phyloP scores from a whole-genome alignment of 2,329 filamentous ascomycete species.

The Colletotrichum limetticola region DNA sequence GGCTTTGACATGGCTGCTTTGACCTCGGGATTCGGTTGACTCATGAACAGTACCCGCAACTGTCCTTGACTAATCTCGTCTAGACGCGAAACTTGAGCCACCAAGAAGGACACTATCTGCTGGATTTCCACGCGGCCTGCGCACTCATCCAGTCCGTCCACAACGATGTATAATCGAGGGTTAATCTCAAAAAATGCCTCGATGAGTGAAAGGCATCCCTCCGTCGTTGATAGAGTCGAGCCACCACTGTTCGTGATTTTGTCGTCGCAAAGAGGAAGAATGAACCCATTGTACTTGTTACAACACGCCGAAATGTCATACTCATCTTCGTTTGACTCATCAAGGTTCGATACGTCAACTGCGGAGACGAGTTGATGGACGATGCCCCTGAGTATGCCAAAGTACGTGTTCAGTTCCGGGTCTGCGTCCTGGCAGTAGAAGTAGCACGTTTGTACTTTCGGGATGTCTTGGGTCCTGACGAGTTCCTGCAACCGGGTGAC shows the following conservation, averaged over 20 bases:
- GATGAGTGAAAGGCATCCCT: conserved; percentile 43
- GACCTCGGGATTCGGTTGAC: conserved; percentile 43
- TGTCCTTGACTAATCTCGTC: conserved; percentile 39
- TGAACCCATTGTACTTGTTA: conserved; percentile 36
- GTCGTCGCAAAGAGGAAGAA: conserved; percentile 44
- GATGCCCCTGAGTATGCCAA: conserved; percentile 45
- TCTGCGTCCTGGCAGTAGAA: conserved; percentile 54
- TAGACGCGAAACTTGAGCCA: conserved; percentile 36
- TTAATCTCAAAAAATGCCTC: conserved; percentile 42
- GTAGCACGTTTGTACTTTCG: conserved; percentile 43
- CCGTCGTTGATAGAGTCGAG: conserved; percentile 39
- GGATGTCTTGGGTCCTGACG: background rate
- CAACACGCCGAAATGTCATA: fast-evolving
- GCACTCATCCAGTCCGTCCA: conserved; percentile 59
- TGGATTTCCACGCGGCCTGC: conserved; percentile 39
- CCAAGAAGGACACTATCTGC: conserved; percentile 42
- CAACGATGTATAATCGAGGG: conserved; percentile 47
- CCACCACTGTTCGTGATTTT: conserved; percentile 41
- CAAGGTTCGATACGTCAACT: background rate
- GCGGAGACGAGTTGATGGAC: conserved; percentile 44
- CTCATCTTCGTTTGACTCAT: background rate
- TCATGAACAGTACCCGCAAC: conserved; percentile 46
- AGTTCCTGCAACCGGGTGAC: conserved; percentile 43
- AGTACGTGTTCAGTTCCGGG: conserved; percentile 39
- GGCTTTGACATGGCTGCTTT: conserved; percentile 37